Evolutionary conservation across 208 protist genomes (phyloP).

Genomic region (Trypanosoma brucei): DNA sequence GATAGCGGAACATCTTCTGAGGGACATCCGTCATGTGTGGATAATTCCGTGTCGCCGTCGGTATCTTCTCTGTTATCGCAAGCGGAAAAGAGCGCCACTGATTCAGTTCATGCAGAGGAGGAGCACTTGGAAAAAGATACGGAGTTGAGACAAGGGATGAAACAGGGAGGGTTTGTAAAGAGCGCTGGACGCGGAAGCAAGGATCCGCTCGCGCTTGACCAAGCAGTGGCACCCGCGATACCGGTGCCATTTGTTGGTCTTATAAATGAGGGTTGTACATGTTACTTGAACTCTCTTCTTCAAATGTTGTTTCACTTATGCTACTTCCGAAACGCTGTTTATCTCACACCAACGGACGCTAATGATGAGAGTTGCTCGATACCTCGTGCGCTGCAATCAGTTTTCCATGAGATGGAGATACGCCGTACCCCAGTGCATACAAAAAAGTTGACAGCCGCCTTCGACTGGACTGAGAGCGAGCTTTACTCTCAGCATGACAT

Average conservation of each 20-base stretch:
- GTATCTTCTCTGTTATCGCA: neutral
- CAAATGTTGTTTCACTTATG: constrained; percentile 83
- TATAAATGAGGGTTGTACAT: constrained; percentile 89
- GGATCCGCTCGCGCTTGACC: too few species aligned
- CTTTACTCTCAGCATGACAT: constrained; percentile 89
- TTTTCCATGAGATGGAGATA: constrained; percentile 87
- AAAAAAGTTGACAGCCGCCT: constrained; percentile 80
- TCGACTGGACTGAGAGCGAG: constrained; percentile 84
- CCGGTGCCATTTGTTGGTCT: constrained; percentile 46
- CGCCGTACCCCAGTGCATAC: constrained; percentile 59
- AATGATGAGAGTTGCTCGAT: constrained; percentile 26
- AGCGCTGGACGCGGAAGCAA: too few species aligned
- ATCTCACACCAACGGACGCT: constrained; percentile 59
- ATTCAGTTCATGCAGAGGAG: too few species aligned
- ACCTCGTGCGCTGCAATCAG: constrained; percentile 66
- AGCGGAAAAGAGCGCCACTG: neutral
- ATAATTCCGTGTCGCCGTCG: neutral
- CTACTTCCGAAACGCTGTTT: constrained; percentile 85
- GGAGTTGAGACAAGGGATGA: too few species aligned
- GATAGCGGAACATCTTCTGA: neutral
- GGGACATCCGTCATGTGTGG: neutral
- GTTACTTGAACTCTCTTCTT: constrained; percentile 89
- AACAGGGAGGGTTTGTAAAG: too few species aligned
- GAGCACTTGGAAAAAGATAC: too few species aligned
- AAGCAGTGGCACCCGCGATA: neutral